Evolutionary conservation across 768 basidiomycete species (phyloP).

Genomic region (Suillus weaverae): DNA sequence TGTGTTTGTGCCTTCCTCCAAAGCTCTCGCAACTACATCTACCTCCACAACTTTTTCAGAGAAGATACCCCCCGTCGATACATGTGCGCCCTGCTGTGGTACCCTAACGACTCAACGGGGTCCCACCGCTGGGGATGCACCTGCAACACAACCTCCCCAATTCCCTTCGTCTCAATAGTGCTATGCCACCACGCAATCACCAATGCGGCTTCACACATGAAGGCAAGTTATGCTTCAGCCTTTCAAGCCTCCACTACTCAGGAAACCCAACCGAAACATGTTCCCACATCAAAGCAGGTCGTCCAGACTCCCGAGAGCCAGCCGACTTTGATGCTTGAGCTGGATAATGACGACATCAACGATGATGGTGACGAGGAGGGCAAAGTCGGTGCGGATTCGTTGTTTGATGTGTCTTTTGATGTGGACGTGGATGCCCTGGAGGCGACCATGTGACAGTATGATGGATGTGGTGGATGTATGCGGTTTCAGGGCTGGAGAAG

Average conservation of each 20-base stretch:
- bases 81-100: neutral
- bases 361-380: neutral
- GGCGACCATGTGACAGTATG: constrained; percentile 32
- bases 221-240: constrained; percentile 13
- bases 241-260: constrained; percentile 29
- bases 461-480: constrained; percentile 12
- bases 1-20: neutral
- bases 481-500: neutral
- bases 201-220: constrained; percentile 12
- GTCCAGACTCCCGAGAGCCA: neutral
- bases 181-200: constrained; percentile 1
- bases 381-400: constrained; percentile 24
- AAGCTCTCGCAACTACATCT: neutral
- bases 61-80: neutral
- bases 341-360: neutral
- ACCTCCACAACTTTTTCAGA: neutral
- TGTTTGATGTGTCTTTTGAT: constrained; percentile 32
- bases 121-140: constrained; percentile 32
- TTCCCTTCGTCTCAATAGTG: constrained; percentile 17
- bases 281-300: neutral
- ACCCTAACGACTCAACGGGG: neutral
- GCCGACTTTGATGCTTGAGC: neutral
- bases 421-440: constrained; percentile 30
- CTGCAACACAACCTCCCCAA: constrained; percentile 11
- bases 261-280: neutral